phyloP scores from a whole-genome alignment of 1,284 basidiomycete species.

The Rhodotorula sp. region DNA sequence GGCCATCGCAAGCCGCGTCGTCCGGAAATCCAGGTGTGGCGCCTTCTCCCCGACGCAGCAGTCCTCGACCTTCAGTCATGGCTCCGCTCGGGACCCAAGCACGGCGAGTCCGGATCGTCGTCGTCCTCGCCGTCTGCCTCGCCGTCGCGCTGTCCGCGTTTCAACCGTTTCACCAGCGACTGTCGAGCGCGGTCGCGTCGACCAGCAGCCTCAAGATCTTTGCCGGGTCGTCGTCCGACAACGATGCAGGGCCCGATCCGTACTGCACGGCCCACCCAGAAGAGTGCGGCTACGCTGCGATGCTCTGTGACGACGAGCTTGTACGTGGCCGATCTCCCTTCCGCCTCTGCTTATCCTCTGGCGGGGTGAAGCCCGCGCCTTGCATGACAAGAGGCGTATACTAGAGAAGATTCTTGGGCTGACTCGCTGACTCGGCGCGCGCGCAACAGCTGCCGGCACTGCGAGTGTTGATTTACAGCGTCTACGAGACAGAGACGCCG shows the following conservation, averaged over 20 bases:
- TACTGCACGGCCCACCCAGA: background rate
- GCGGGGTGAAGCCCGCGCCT: too few species aligned
- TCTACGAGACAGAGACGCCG: conserved; percentile 2
- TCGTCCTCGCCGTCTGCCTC: background rate
- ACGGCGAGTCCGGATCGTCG: background rate
- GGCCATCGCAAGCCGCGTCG: too few species aligned
- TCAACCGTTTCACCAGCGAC: background rate
- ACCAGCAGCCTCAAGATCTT: background rate
- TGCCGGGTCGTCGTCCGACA: background rate
- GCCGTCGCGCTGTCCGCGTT: background rate
- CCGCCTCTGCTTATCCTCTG: too few species aligned
- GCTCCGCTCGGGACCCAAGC: background rate
- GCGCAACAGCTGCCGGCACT: conserved; percentile 1
- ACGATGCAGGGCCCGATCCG: background rate
- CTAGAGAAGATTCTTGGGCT: too few species aligned
- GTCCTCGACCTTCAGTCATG: background rate
- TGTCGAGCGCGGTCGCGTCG: background rate
- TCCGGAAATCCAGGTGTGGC: too few species aligned
- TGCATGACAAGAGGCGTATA: too few species aligned
- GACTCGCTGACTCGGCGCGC: background rate
- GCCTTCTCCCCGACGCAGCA: background rate
- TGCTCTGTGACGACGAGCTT: conserved; percentile 10
- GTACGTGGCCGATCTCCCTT: background rate
- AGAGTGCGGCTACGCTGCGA: background rate
- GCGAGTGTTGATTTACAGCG: background rate